phyloP scores from a whole-genome alignment of 108 stramenopile genomes.

The Cyclostephanos tholiformis region DNA sequence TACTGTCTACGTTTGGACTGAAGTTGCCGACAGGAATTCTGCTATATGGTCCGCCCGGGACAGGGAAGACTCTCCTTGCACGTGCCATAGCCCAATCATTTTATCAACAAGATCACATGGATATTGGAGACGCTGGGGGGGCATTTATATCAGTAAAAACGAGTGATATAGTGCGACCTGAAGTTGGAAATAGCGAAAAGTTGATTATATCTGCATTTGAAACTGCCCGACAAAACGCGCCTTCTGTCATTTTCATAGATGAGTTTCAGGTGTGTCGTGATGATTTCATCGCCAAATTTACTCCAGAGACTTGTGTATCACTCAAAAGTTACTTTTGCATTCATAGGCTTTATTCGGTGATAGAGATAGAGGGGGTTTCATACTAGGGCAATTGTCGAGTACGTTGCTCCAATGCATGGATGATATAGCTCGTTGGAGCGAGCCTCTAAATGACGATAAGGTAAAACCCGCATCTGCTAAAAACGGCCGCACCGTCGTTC shows the following conservation, averaged over 20 bases:
- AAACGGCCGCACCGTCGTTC: conserved; percentile 62
- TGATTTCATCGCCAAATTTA: background rate
- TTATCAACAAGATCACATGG: conserved; percentile 8
- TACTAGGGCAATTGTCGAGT: conserved; percentile 61
- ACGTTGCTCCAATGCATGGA: conserved; percentile 82
- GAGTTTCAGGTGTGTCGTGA: conserved; percentile 63
- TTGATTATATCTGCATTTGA: conserved; percentile 74
- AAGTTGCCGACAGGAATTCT: conserved; percentile 74
- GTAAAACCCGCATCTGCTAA: background rate
- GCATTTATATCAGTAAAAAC: conserved; percentile 76
- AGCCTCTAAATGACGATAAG: conserved; percentile 7
- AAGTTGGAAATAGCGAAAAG: conserved; percentile 85
- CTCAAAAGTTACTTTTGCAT: background rate
- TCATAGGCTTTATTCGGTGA: conserved; percentile 69
- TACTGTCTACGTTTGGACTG: conserved; percentile 61
- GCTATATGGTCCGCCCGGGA: conserved; percentile 80
- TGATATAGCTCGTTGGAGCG: conserved; percentile 71
- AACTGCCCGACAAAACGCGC: conserved; percentile 69
- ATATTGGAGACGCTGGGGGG: conserved; percentile 33
- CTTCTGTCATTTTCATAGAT: conserved; percentile 82
- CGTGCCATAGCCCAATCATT: conserved; percentile 66
- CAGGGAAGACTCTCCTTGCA: conserved; percentile 88
- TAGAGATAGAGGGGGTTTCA: conserved; percentile 56
- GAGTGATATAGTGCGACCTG: conserved; percentile 72
- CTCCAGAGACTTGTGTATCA: background rate